Conservation (phyloP, 2,329 filamentous ascomycete genomes). For the Scedosporium aurantiacum region DNA sequence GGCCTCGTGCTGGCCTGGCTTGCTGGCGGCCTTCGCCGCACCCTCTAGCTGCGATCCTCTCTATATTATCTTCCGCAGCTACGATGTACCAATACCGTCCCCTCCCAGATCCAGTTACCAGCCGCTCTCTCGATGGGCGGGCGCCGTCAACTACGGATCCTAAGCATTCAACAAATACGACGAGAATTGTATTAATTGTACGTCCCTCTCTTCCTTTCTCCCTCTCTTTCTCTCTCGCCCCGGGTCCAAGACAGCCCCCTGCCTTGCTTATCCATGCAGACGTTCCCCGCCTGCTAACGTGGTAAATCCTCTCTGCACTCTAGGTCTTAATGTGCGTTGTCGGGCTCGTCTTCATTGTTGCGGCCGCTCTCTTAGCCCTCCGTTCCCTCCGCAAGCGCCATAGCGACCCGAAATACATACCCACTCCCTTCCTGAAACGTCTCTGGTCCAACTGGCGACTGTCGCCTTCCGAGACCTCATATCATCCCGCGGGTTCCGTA, state of each 20-base stretch:
- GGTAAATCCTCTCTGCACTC: neutral
- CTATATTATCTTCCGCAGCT: neutral
- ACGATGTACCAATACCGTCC: neutral
- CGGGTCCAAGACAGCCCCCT: neutral
- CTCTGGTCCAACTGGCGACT: constrained; percentile 38
- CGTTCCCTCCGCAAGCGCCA: constrained; percentile 18
- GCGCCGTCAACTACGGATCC: neutral
- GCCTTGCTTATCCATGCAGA: neutral
- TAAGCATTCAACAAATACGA: neutral
- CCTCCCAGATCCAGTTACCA: neutral
- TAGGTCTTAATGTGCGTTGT: neutral
- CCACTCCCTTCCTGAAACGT: constrained; percentile 36
- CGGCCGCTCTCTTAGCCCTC: neutral
- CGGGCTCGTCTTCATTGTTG: neutral
- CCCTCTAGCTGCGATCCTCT: neutral
- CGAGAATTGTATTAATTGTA: neutral
- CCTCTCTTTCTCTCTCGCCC: neutral
- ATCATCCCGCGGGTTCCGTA: constrained; percentile 20
- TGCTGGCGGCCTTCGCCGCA: neutral
- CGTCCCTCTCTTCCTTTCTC: no score
- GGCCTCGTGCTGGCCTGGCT: neutral
- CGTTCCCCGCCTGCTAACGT: neutral
- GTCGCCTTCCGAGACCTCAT: constrained; percentile 11
- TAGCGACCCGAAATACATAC: constrained; percentile 37
- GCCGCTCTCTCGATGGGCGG: neutral